Evolutionary conservation across 1,284 basidiomycete genomes (phyloP), one percentile per base, ranked within the genome.

Genomic region (Microbotryum scabiosae): DNA sequence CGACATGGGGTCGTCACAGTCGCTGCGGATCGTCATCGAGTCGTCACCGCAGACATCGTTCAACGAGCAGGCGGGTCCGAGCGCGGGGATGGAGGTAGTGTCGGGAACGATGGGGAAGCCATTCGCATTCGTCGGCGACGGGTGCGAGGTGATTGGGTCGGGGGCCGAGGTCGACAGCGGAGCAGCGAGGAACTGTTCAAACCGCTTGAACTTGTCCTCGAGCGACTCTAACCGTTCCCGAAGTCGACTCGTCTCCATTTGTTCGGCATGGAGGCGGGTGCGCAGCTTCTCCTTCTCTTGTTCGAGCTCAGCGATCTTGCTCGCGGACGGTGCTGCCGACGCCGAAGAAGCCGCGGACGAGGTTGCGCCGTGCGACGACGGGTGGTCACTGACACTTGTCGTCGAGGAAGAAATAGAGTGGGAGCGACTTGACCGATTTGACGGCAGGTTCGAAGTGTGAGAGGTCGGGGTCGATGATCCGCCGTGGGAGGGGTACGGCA

Each of bases 11-110:
- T 41, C 36, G 36, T 41, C 36, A 41, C 14, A 41, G 36, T 41
- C 36, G 36, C 36, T 41, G 14, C 36, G 36, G 36, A 41, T 41
- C 36, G 36, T 41, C 36, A 41, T 41, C 36, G 36, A 41, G 3
- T 41, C 36, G 16, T 41, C 36, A 18, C 36, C 36, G 36, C 36
- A 41, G 3, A 41, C 36, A 4, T 41, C 60, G 58, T 65, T 36
- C 52, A 63, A 63, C 18, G 65, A 54, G 47, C 63, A 66, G 2
- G 65, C 63, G 26, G 65, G 65, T 45, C 63, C 62, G 46, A 50
- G 59, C 2, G 30, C 18, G 20, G 28, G 46, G 14, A 51, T 28
- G n/a, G 53, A 26, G 4, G 56, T 56, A 5, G 56, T 48, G 4
- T 52, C 23, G n/a, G 56, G 50, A 10, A 14, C 18, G 26, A 26